Conservation (phyloP, 305 asterid species). For the Andrographis paniculata region DNA sequence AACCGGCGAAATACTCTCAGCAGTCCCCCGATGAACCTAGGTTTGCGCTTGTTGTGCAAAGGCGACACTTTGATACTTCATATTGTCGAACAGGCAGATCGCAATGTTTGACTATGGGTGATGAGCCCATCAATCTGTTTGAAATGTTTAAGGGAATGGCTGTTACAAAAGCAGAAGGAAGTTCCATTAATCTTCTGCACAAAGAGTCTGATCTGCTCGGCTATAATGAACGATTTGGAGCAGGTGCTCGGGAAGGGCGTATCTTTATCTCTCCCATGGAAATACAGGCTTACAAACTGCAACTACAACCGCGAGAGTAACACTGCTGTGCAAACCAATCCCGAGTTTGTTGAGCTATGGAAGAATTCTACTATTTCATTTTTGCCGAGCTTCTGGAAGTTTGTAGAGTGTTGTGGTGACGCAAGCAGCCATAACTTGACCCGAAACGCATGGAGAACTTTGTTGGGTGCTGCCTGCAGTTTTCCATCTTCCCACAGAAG, state of each 20-base stretch:
- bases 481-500: not conserved
- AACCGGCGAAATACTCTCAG: slow-evolving; percentile 63
- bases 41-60: slow-evolving; percentile 53
- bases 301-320: slow-evolving; percentile 32
- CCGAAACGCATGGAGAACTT: not conserved
- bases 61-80: slow-evolving; percentile 73
- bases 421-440: not conserved
- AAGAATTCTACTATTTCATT: not conserved
- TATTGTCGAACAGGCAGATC: slow-evolving; percentile 69
- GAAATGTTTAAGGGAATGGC: slow-evolving; percentile 73
- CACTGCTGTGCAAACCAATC: no score
- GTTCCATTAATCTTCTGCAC: slow-evolving; percentile 77
- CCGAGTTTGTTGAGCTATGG: not conserved
- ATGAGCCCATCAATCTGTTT: slow-evolving; percentile 60
- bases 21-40: slow-evolving; percentile 49
- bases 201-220: slow-evolving; percentile 76
- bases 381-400: slow-evolving; percentile 13
- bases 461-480: slow-evolving; percentile 2
- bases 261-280: slow-evolving; percentile 88
- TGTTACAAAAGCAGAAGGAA: slow-evolving; percentile 52
- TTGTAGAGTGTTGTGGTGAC: slow-evolving; percentile 16
- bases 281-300: slow-evolving; percentile 87
- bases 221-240: slow-evolving; percentile 57
- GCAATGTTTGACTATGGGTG: slow-evolving; percentile 57
- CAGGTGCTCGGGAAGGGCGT: slow-evolving; percentile 79